Evolutionary conservation across 371 early-diverging fungal species (phyloP).

Genomic region (Apophysomyces trapeziformis): DNA sequence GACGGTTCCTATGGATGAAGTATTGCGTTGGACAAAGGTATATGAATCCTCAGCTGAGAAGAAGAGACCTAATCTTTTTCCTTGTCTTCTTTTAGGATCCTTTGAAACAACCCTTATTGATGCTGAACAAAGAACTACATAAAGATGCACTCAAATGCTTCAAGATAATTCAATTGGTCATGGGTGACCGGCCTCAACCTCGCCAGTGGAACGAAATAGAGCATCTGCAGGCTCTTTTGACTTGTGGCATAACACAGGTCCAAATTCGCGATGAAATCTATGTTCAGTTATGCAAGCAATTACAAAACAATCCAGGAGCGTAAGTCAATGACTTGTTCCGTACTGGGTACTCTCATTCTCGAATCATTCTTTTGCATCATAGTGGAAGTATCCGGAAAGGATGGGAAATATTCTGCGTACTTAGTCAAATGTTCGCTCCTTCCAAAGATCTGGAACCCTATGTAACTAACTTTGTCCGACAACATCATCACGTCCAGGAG

Average conservation of each 20-base stretch:
- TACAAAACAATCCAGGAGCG: constrained; percentile 82
- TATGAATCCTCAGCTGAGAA: not conserved
- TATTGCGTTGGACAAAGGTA: constrained; percentile 83
- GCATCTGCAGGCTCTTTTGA: constrained; percentile 79
- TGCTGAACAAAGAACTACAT: constrained; percentile 75
- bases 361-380: not conserved
- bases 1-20: constrained; percentile 86
- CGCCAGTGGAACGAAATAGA: constrained; percentile 41
- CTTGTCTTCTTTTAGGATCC: constrained; percentile 54
- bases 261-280: constrained; percentile 93
- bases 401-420: constrained; percentile 88
- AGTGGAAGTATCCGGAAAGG: constrained; percentile 79
- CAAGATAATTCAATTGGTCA: constrained; percentile 80
- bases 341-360: not conserved
- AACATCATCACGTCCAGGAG: constrained; percentile 54
- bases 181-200: constrained; percentile 73
- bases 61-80: not conserved
- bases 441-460: constrained; percentile 90
- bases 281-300: constrained; percentile 92
- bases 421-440: constrained; percentile 90
- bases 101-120: constrained; percentile 80
- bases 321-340: constrained; percentile 28
- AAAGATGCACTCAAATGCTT: constrained; percentile 90
- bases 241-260: constrained; percentile 74
- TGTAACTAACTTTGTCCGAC: constrained; percentile 74